Evolutionary conservation across 2,329 filamentous ascomycete genomes (phyloP).

Genomic region (Colletotrichum horii): DNA sequence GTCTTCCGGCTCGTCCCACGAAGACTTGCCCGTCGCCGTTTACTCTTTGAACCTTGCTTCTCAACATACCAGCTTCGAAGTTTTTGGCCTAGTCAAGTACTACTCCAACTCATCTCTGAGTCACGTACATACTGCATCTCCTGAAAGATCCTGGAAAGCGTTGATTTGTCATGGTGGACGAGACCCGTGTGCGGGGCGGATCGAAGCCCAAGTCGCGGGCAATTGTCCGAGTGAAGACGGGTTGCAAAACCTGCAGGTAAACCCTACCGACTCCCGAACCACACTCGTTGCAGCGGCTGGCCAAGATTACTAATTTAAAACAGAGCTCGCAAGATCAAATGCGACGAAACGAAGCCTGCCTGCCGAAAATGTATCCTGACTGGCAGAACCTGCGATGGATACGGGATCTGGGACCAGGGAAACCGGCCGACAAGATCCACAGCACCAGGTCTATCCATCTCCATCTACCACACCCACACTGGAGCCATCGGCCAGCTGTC

Average conservation of each 20-base stretch:
- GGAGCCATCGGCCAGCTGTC: background rate
- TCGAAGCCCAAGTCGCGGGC: background rate
- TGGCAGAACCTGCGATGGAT: slow-evolving; percentile 27
- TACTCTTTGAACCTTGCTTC: background rate
- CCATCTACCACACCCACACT: background rate
- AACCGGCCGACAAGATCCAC: background rate
- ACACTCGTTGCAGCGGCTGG: fast-evolving
- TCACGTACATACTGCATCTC: background rate
- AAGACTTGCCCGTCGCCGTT: fast-evolving
- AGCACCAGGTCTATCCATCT: background rate
- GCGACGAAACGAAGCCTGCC: slow-evolving; percentile 26
- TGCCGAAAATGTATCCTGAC: slow-evolving; percentile 25
- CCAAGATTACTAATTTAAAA: background rate
- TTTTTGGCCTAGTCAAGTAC: fast-evolving
- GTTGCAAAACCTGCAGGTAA: background rate
- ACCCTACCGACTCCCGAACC: no score
- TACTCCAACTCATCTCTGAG: background rate
- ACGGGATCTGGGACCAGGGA: slow-evolving; percentile 26
- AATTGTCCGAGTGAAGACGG: background rate
- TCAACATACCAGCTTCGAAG: background rate
- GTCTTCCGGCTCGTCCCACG: background rate
- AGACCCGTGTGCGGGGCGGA: background rate
- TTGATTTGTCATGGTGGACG: background rate
- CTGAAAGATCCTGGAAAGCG: background rate
- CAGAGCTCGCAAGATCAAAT: slow-evolving; percentile 29